A percentile compares a stretch with the other conserved stretches of the same genome.
These are phyloP conservation scores for Botryotinia calthae DNA, from an alignment of 2,329 filamentous ascomycete genomes.

Conservation along the genomic window DNA sequence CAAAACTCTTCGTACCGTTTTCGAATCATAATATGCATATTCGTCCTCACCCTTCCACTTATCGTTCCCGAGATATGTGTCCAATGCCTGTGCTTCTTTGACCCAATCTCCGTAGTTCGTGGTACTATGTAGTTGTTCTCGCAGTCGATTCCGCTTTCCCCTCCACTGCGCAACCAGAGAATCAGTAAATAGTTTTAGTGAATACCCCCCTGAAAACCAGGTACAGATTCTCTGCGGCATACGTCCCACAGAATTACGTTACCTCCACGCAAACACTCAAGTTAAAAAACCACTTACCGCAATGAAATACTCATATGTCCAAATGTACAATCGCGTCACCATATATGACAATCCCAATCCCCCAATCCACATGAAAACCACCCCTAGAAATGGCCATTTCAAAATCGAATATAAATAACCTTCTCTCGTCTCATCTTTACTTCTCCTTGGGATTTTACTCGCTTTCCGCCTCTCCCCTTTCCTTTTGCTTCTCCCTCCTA, in stretches of 20 bases:
- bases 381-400: constrained; percentile 86
- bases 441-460: constrained; percentile 43
- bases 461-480: constrained; percentile 42
- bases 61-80: constrained; percentile 76
- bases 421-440: constrained; percentile 89
- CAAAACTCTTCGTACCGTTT: constrained; percentile 74
- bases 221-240: not conserved
- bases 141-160: constrained; percentile 69
- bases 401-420: constrained; percentile 84
- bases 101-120: constrained; percentile 83
- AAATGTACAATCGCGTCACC: constrained; percentile 83
- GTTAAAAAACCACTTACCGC: constrained; percentile 10
- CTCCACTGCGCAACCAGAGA: constrained; percentile 73
- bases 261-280: not conserved
- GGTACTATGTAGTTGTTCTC: constrained; percentile 68
- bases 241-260: not conserved
- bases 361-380: constrained; percentile 77
- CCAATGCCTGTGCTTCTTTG: constrained; percentile 71
- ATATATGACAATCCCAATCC: constrained; percentile 73
- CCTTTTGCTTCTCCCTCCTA: constrained; percentile 38
- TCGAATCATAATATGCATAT: constrained; percentile 83
- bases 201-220: not conserved
- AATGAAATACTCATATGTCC: constrained; percentile 65
- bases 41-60: constrained; percentile 75
- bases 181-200: constrained; percentile 40